phyloP scores from a whole-genome alignment of 805 yeast species.

The Sungouiella blattae region DNA sequence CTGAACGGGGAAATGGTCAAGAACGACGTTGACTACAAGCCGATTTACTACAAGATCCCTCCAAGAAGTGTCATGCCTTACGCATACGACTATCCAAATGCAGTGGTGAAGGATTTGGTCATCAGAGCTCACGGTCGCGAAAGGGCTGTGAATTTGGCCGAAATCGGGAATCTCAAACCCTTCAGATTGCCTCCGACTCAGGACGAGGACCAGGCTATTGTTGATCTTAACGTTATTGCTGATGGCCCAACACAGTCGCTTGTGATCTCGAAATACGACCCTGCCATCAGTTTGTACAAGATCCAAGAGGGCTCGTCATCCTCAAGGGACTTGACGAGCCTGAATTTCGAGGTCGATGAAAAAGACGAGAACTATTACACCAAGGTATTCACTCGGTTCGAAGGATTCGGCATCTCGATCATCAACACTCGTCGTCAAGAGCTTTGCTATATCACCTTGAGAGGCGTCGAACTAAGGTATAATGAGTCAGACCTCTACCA shows the following conservation, averaged over 20 bases:
- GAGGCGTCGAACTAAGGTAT: slow-evolving; percentile 78
- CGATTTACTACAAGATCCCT: slow-evolving; percentile 78
- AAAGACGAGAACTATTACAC: slow-evolving; percentile 52
- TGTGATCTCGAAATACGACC: slow-evolving; percentile 78
- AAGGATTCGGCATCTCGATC: slow-evolving; percentile 85
- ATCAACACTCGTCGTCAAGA: slow-evolving; percentile 72
- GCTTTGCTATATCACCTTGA: slow-evolving; percentile 73
- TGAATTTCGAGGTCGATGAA: slow-evolving; percentile 53
- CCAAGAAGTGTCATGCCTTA: slow-evolving; percentile 95
- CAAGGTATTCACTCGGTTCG: slow-evolving; percentile 59
- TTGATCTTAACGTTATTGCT: slow-evolving; percentile 88
- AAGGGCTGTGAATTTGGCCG: slow-evolving; percentile 80
- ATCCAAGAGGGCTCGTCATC: slow-evolving; percentile 28
- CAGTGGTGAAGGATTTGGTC: slow-evolving; percentile 73
- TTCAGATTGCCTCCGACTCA: slow-evolving; percentile 63
- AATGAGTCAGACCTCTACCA: slow-evolving; percentile 84
- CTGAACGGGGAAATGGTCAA: slow-evolving; percentile 57
- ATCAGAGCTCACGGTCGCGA: slow-evolving; percentile 70
- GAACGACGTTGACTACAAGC: slow-evolving; percentile 59
- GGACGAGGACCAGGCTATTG: slow-evolving; percentile 44
- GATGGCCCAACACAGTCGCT: slow-evolving; percentile 94
- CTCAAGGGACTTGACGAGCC: slow-evolving; percentile 30
- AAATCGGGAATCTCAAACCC: slow-evolving; percentile 87
- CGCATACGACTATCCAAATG: slow-evolving; percentile 97
- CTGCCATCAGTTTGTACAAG: slow-evolving; percentile 72